These are phyloP conservation scores for Hyparrhenia diplandra DNA, from an alignment of 176 grass and related monocot genomes.

Conservation along the genomic window DNA sequence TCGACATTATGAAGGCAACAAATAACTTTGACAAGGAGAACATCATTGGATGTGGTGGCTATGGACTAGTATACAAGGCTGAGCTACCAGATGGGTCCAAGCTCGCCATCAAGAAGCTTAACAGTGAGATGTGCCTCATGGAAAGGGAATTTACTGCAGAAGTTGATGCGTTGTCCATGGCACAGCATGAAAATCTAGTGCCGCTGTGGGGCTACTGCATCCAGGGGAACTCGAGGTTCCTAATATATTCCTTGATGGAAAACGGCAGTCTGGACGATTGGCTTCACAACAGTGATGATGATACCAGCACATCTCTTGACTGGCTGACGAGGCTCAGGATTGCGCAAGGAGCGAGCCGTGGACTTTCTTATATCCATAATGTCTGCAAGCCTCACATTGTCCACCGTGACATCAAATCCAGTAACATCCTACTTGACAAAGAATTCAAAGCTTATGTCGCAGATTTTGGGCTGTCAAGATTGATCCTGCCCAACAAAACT, in stretches of 20 bases:
- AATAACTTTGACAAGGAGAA: background rate
- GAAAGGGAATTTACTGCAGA: background rate
- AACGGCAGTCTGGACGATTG: conserved; percentile 63
- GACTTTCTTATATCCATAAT: conserved; percentile 57
- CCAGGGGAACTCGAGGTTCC: background rate
- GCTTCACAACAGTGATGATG: conserved; percentile 44
- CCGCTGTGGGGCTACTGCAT: background rate
- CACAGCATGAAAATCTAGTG: background rate
- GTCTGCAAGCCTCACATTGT: conserved; percentile 56
- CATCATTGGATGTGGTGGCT: background rate
- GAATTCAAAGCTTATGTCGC: conserved; percentile 61
- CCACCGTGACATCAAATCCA: conserved; percentile 31
- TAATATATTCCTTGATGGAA: conserved; percentile 78
- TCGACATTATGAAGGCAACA: background rate
- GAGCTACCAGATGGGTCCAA: background rate
- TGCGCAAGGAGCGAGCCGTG: conserved; percentile 38
- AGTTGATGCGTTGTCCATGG: background rate
- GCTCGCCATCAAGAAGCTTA: background rate
- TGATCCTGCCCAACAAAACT: conserved; percentile 55
- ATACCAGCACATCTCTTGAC: conserved; percentile 29
- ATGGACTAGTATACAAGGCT: background rate
- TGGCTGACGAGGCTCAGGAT: conserved; percentile 49
- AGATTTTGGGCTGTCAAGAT: conserved; percentile 69
- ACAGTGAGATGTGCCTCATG: background rate
- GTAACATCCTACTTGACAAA: conserved; percentile 69